Evolutionary conservation across 176 grass and related monocot species (phyloP), one percentile per base, ranked within the genome.

Genomic region (Guadua angustifolia): DNA sequence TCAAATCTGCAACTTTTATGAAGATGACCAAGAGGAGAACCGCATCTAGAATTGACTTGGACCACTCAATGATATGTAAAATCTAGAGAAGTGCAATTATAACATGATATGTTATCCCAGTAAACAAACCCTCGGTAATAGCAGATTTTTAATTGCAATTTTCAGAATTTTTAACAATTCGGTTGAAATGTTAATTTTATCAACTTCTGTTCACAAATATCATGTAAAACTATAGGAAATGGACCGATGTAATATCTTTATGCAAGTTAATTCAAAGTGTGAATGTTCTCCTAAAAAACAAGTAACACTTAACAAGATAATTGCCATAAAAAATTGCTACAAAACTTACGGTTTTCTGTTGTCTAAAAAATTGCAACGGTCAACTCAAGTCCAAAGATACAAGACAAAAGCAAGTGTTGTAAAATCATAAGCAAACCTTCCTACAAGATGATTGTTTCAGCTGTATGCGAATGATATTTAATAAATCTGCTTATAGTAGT

Each of bases 1-100:
- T 88, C 73, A 88, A 78, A 38, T 73, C 79, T 63, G 79, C 43
- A 71, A 24, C 6, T 64, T 86, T 52, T 40, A 62, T 21, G n/a
- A 72, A 44, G 4, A 40, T 53, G 77, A 76, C 11, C 57, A 80
- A 5, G 35, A 36, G 12, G 38, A 57, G 45, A 73, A 47, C 58
- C 71, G 38, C 19, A 65, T 50, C 57, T 35, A 33, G 44, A 22
- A 65, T 64, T 49, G 46, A 49, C 46, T 49, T 49, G 47, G 47
- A 50, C 47, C 14, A 50, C 13, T 50, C 47, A 16, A 50, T 51
- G 49, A 15, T 6, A 65, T 35, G 12, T 6, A 6, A 19, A 55
- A 5, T 21, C n/a, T 59, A 42, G 33, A 24, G 0, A 52, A n/a
- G 53, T 40, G 29, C 47, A 18, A 61, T 29, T 11, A 3, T 15